phyloP scores from a whole-genome alignment of 225 moss, liverwort and hornwort species.

The Physcomitrellopsis africana region DNA sequence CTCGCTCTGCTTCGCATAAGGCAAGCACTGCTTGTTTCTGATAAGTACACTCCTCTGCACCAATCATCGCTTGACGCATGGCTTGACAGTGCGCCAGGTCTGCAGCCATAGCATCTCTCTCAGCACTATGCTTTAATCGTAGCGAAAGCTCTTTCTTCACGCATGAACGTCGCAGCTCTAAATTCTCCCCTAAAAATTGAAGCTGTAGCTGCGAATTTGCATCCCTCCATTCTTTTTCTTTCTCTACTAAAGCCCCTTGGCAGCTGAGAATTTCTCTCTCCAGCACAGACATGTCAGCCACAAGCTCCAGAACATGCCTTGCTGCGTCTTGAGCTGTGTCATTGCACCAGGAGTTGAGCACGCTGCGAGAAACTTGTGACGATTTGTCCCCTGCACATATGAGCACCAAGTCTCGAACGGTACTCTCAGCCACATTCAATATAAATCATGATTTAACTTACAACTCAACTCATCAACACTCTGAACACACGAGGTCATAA shows the following conservation, averaged over 20 bases:
- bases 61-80: slow-evolving; percentile 34
- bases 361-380: slow-evolving; percentile 43
- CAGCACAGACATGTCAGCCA: slow-evolving; percentile 31
- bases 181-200: slow-evolving; percentile 30
- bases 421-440: not conserved
- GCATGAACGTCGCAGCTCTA: slow-evolving; percentile 38
- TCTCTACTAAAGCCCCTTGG: slow-evolving; percentile 33
- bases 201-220: slow-evolving; percentile 32
- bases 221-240: slow-evolving; percentile 37
- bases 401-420: not conserved
- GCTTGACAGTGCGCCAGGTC: slow-evolving; percentile 48
- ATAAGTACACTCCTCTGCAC: slow-evolving; percentile 46
- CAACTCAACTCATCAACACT: slow-evolving; percentile 1
- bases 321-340: slow-evolving; percentile 49
- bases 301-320: slow-evolving; percentile 31
- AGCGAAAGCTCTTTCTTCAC: slow-evolving; percentile 40
- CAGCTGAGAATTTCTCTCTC: slow-evolving; percentile 35
- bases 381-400: slow-evolving; percentile 35
- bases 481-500: not conserved
- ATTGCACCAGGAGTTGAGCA: slow-evolving; percentile 53
- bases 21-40: slow-evolving; percentile 45
- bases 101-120: slow-evolving; percentile 46
- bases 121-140: slow-evolving; percentile 38
- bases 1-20: slow-evolving; percentile 46
- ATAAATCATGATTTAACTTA: not conserved